Evolutionary conservation across 352 stramenopile species (phyloP).

Genomic region (Globisporangium alternatum): DNA sequence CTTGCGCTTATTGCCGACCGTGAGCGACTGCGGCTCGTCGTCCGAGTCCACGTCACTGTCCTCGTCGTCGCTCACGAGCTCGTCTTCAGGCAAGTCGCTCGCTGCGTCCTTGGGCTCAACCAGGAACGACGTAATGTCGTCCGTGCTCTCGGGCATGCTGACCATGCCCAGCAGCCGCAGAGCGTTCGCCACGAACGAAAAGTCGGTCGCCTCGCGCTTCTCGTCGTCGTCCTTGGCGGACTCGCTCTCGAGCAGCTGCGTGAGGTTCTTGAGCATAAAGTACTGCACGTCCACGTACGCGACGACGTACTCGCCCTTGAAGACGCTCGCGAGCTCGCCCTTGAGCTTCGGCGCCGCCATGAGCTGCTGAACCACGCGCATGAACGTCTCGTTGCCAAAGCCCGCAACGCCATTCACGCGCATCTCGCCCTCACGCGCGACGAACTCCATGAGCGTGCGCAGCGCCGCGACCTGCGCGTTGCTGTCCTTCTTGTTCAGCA

Average conservation of each 20-base stretch:
- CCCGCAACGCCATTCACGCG: slow-evolving; percentile 16
- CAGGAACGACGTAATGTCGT: slow-evolving; percentile 72
- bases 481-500: slow-evolving; percentile 47
- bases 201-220: slow-evolving; percentile 35
- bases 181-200: slow-evolving; percentile 64
- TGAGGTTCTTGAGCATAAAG: slow-evolving; percentile 80
- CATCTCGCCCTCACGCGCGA: slow-evolving; percentile 71
- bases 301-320: slow-evolving; percentile 83
- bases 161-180: slow-evolving; percentile 67
- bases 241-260: slow-evolving; percentile 50
- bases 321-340: slow-evolving; percentile 75
- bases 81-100: slow-evolving; percentile 22
- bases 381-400: slow-evolving; percentile 88
- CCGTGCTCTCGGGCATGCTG: slow-evolving; percentile 56
- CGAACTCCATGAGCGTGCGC: slow-evolving; percentile 89
- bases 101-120: slow-evolving; percentile 36
- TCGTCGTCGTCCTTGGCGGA: slow-evolving; percentile 32
- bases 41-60: slow-evolving; percentile 37
- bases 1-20: slow-evolving; percentile 53
- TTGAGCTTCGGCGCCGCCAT: slow-evolving; percentile 67
- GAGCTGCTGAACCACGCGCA: slow-evolving; percentile 69
- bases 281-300: slow-evolving; percentile 88
- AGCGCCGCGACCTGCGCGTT: slow-evolving; percentile 75
- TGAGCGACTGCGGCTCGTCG: slow-evolving; percentile 22
- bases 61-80: slow-evolving; percentile 47